Evolutionary conservation across 768 basidiomycete genomes (phyloP), one percentile per base, ranked within the genome.

Genomic region (Xanthoconium stramineum): DNA sequence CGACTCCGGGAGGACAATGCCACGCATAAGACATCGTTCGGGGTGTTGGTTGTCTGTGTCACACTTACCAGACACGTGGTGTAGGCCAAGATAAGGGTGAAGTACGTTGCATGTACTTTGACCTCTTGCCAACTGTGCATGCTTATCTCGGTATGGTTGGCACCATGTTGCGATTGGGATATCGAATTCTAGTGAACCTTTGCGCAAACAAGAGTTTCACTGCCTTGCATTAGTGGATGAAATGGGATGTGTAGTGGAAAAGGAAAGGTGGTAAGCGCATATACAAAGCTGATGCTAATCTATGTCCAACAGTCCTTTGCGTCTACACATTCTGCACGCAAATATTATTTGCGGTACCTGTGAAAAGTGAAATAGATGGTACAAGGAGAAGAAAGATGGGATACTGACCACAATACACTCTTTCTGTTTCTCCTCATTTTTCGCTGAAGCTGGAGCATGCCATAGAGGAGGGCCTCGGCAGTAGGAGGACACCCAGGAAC

Each of bases 381-480:
- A 12, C 33, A 2, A 35, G 15, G 14, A n/a, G 30, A 35, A 35
- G 29, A 24, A 24, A 4, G 35, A 32, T 8, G 13, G 29, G 36
- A 44, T 10, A 66, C 76, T 52, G 67, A 95, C 95, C 95, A 98
- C 49, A 92, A 76, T 13, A 94, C 88, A 43, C 85, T 84, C 75
- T 91, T 91, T 67, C 94, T 79, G 74, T 83, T 90, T 67, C 86
- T 81, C 65, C 94, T 78, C 91, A 97, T 97, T 80, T 98, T 98
- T 54, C 94, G 85, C 74, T 97, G 94, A 48, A 98, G 82, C 71
- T 98, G 94, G 45, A 98, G 82, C 93, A 97, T 93, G 48, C 94
- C 94, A 65, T 95, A 97, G 59, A 98, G 79, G 39, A 98, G 80
- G 14, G 97, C 97, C 73, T 99, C 97, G n/a, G 97, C 96, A 4